Base-by-base conservation (phyloP, 2,329 filamentous ascomycete genomes). In the Aspergillus brasiliensis region DNA sequence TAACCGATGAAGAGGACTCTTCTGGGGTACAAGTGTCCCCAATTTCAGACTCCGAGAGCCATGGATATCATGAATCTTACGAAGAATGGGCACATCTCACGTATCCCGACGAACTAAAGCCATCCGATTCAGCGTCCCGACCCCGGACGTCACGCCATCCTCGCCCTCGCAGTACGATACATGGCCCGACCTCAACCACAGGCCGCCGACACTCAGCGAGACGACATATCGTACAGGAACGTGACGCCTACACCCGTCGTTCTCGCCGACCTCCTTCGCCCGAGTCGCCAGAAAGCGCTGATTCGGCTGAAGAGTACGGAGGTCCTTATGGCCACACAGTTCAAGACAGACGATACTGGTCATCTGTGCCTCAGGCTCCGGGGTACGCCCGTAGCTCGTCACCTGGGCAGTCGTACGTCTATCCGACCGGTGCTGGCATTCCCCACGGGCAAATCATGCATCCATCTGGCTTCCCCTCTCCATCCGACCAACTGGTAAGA, bases 241-340 rank as follows among this genome's bases (percentile, higher is more conserved):
- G 74, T 56, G 74, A 75, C 51, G 69, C 72, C 21, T 71, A 70
- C 56, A 58, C 64, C 53, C 77, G 73, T 62, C 77, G 74, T 58
- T 74, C 72, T 62, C 79, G 71, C 64, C 78, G 69, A 69, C 78
- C 75, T 65, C 80, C 76, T 76, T 79, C 73, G 60, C 83, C 84
- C 65, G 79, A 80, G 63, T 80, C 82, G 65, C 80, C 85, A 57
- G 84, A 86, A 79, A 90, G 83, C 73, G 81, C 84, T 79, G 88
- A 90, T 73, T 84, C 84, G 37, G 81, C 81, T 19, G 86, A 91
- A 23, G 86, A 90, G n/a, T 88, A 83, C 71, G 75, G 78, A 63
- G 63, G 74, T 69, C 67, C 79, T 76, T 80, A 82, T 78, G 76
- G 75, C 62, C 76, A 70, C 51, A 65, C 67, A 15, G 68, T 73